Percentiles rank a stretch among this genome's conserved stretches.
These are phyloP conservation scores for Globisporangium perplexum DNA, from an alignment of 352 stramenopile species.

Conservation along the genomic window DNA sequence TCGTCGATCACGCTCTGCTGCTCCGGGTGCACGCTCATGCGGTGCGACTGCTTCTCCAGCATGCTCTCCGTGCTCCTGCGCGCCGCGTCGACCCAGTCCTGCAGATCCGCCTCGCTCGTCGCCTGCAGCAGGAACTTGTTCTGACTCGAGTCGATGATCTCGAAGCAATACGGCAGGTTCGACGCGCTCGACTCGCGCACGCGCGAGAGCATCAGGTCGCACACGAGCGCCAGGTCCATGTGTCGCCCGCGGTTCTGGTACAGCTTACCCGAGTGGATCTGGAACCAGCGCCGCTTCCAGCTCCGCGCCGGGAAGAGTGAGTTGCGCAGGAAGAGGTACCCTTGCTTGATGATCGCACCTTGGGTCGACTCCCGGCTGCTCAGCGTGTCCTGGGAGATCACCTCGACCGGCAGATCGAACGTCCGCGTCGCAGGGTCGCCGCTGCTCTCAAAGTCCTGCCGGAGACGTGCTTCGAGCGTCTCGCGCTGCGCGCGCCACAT, in stretches of 20 bases:
- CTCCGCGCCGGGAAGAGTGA: slow-evolving; percentile 74
- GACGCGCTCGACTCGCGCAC: slow-evolving; percentile 52
- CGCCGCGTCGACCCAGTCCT: slow-evolving; percentile 79
- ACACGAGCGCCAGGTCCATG: slow-evolving; percentile 72
- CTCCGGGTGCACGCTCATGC: slow-evolving; percentile 76
- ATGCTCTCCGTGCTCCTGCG: slow-evolving; percentile 77
- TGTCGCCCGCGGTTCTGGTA: slow-evolving; percentile 80
- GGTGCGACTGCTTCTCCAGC: slow-evolving; percentile 77
- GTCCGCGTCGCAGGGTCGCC: slow-evolving; percentile 14
- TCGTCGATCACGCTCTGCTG: slow-evolving; percentile 66
- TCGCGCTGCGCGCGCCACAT: slow-evolving; percentile 77
- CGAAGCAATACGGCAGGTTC: slow-evolving; percentile 69
- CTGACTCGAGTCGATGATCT: slow-evolving; percentile 80
- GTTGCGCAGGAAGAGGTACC: slow-evolving; percentile 84
- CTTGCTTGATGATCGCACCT: slow-evolving; percentile 59
- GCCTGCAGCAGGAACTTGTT: slow-evolving; percentile 75
- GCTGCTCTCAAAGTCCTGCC: slow-evolving; percentile 36
- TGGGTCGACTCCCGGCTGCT: slow-evolving; percentile 35
- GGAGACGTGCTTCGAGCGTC: slow-evolving; percentile 46
- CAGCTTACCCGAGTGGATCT: slow-evolving; percentile 83
- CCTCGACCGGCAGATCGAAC: slow-evolving; percentile 69
- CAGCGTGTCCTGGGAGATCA: slow-evolving; percentile 65
- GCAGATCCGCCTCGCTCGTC: slow-evolving; percentile 63
- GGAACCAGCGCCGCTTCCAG: slow-evolving; percentile 85
- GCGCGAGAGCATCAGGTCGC: slow-evolving; percentile 75